Base-by-base conservation (phyloP, 2,329 filamentous ascomycete species). In the Ilyonectria robusta region DNA sequence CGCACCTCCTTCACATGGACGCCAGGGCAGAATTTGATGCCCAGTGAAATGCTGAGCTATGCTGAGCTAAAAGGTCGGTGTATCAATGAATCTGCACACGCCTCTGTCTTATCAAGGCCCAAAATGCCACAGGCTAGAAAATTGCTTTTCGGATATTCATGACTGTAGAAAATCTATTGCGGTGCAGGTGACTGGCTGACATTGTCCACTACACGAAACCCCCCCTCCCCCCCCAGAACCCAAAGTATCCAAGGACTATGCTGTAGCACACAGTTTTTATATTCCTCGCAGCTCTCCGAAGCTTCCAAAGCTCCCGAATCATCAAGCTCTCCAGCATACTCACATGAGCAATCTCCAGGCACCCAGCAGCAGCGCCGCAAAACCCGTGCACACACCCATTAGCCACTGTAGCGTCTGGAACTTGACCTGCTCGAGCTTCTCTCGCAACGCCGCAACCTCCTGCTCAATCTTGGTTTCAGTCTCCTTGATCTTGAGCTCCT, bases 391-490 rank as follows among this genome's bases (percentile, higher is more conserved):
- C 44, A 93, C 94, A 78, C 92, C 95, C 92, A 98, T 98, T 73
- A 99, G 84, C 96, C 96, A 99, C 85, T 99, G 96, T 80, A 99
- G 82, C 40, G 96, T 98, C 78, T 94, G 94, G 83, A 98, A 98
- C 86, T 99, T 99, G 81, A 99, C 96, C 73, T 94, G 93, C 84
- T 99, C 96, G 54, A 99, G 87, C 83, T 97, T 92, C 85, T 98
- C 96, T 72, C 94, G 87, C 78, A 99, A 81, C 35, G 93, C 92
- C 46, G 95, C 95, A 60, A 96, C 94, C 85, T 98, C 96, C 83
- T 98, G 95, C 85, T 99, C 96, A 77, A 99, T 98, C 82, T 97
- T 92, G 65, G 95, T 97, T 84, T 99, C 96, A 13, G 96, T 98
- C 87, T 99, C 96, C 85, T 97, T 98, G 77, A 99, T 94, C 85